phyloP scores from a whole-genome alignment of 208 protist species.

The Entamoeba dispar region DNA sequence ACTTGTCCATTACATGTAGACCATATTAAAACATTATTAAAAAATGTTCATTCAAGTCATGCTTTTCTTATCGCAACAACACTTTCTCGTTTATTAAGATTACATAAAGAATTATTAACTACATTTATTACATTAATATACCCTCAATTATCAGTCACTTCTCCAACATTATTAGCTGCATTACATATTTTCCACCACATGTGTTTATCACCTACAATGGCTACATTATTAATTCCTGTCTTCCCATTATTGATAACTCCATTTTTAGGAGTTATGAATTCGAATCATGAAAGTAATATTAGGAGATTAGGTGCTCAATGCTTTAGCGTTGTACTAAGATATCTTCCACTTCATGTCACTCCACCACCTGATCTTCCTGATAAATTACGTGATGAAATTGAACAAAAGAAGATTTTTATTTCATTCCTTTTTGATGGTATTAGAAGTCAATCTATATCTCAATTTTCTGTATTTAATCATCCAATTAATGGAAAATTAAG shows the following conservation, averaged over 20 bases:
- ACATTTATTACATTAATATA: not conserved
- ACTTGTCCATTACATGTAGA: not conserved
- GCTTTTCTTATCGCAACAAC: not conserved
- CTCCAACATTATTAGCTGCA: not conserved
- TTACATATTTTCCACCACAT: not conserved
- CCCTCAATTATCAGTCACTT: not conserved
- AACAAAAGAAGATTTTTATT: not conserved
- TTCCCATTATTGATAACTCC: not conserved
- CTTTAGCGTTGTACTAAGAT: not conserved
- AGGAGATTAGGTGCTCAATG: not conserved
- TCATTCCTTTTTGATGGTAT: not conserved
- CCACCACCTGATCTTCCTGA: not conserved
- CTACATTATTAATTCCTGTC: not conserved
- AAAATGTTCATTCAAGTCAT: not conserved
- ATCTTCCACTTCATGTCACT: not conserved
- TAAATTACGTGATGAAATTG: not conserved
- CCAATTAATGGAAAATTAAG: not conserved
- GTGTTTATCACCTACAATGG: not conserved
- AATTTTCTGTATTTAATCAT: not conserved
- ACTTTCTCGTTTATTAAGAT: not conserved
- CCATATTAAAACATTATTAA: not conserved
- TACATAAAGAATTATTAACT: not conserved
- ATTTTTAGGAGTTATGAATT: not conserved
- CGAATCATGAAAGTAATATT: not conserved
- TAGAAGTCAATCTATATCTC: not conserved